Evolutionary conservation across 176 grass and related monocot genomes (phyloP).

Genomic region (Oryza coarctata): DNA sequence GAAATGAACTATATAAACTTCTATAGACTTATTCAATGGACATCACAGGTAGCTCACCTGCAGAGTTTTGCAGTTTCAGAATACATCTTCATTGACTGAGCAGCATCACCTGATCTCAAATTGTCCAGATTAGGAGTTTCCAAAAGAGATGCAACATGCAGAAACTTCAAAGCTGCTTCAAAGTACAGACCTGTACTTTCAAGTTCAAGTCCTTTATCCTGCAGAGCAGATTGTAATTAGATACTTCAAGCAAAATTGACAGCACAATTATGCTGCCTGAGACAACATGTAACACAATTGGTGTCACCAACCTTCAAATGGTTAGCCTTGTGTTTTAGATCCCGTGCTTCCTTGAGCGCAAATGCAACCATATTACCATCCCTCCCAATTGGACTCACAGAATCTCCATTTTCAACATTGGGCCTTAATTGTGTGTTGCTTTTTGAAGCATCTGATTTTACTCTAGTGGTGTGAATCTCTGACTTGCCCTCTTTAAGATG

Average conservation of each 20-base stretch:
- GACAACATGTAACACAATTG: slow-evolving; percentile 26
- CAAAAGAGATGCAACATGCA: slow-evolving; percentile 68
- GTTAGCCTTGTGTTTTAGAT: slow-evolving; percentile 78
- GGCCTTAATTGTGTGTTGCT: slow-evolving; percentile 34
- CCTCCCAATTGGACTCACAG: slow-evolving; percentile 56
- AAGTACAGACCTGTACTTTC: slow-evolving; percentile 75
- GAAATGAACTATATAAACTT: neutral
- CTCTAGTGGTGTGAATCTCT: slow-evolving; percentile 27
- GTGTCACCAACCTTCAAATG: slow-evolving; percentile 65
- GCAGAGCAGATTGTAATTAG: slow-evolving; percentile 27
- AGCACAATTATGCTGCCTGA: slow-evolving; percentile 27
- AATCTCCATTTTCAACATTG: slow-evolving; percentile 48
- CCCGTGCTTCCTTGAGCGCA: slow-evolving; percentile 79
- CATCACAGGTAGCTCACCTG: slow-evolving; percentile 55
- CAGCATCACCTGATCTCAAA: slow-evolving; percentile 54
- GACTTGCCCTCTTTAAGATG: slow-evolving; percentile 48
- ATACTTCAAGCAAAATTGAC: slow-evolving; percentile 25
- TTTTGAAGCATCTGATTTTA: slow-evolving; percentile 44
- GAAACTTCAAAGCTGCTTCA: slow-evolving; percentile 89
- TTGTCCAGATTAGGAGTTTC: slow-evolving; percentile 61
- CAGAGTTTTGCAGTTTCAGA: slow-evolving; percentile 87
- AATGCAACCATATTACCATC: slow-evolving; percentile 49
- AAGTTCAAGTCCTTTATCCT: slow-evolving; percentile 65
- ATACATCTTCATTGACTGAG: slow-evolving; percentile 72
- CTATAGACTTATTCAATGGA: neutral